Evolutionary conservation across 1,139 yeast genomes (phyloP).

Genomic region (Candida tetrigidarum): DNA sequence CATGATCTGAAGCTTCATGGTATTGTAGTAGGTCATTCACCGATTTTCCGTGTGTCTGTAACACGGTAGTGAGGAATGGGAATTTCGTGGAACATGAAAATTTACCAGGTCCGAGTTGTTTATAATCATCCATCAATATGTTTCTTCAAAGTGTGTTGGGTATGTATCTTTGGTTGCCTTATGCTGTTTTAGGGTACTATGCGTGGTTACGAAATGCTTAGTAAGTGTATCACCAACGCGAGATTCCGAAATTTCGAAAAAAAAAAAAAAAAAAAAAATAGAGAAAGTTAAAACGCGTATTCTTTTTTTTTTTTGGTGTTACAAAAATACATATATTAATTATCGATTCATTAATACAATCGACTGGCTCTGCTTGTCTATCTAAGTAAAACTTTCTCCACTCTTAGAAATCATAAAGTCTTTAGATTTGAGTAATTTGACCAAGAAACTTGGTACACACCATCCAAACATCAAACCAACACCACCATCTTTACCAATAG

Average conservation of each 20-base stretch:
- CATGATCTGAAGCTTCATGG: slow-evolving; percentile 18
- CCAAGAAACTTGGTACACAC: slow-evolving; percentile 32
- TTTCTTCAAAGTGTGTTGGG: no score
- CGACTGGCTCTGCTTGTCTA: no score
- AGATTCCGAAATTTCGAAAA: no score
- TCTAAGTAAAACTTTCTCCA: slow-evolving; percentile 13
- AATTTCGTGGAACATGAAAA: slow-evolving; percentile 19
- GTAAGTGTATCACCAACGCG: no score
- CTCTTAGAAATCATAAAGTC: slow-evolving; percentile 25
- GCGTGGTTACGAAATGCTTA: no score
- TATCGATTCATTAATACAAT: no score
- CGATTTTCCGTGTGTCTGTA: slow-evolving; percentile 27
- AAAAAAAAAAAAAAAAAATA: no score
- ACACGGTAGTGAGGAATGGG: slow-evolving; percentile 19
- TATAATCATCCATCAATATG: slow-evolving; percentile 29
- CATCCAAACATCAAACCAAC: slow-evolving; percentile 36
- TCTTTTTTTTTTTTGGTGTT: no score
- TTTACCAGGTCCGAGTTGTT: slow-evolving; percentile 25
- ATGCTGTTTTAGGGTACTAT: no score
- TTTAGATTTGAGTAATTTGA: slow-evolving; percentile 27
- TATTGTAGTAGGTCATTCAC: slow-evolving; percentile 27
- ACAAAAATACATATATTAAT: not conserved
- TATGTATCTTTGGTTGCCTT: not conserved
- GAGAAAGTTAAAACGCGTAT: no score
- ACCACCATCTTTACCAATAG: slow-evolving; percentile 41